These are phyloP conservation scores for Tolypocladium tundrense DNA, from an alignment of 2,329 filamentous ascomycete species.

Conservation along the genomic window DNA sequence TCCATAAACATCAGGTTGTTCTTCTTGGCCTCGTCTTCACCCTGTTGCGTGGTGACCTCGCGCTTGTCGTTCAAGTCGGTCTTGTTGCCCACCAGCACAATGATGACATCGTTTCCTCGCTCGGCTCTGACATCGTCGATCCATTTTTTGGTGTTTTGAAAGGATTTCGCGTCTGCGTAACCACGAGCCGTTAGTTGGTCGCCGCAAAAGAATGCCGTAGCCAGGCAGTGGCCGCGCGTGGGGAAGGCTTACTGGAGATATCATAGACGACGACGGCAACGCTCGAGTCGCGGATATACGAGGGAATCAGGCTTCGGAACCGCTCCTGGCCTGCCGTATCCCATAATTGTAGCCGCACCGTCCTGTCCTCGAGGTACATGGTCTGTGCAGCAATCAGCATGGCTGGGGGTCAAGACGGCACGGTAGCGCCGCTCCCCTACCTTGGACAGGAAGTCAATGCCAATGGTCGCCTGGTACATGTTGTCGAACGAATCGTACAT, in stretches of 20 bases:
- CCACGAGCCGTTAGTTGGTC: not conserved
- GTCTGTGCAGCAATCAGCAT: slow-evolving; percentile 39
- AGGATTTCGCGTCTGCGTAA: slow-evolving; percentile 71
- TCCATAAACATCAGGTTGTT: slow-evolving; percentile 98
- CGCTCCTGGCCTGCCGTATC: slow-evolving; percentile 96
- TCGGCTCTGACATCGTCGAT: slow-evolving; percentile 96
- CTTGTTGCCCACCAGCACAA: slow-evolving; percentile 97
- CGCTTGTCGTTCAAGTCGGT: slow-evolving; percentile 97
- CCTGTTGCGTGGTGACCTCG: slow-evolving; percentile 91
- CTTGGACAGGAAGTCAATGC: slow-evolving; percentile 99
- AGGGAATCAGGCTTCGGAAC: slow-evolving; percentile 93
- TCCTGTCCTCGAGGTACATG: slow-evolving; percentile 99
- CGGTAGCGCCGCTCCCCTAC: slow-evolving; percentile 31
- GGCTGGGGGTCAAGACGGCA: not conserved
- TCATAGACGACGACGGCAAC: slow-evolving; percentile 99
- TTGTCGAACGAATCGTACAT: slow-evolving; percentile 99
- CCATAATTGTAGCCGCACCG: slow-evolving; percentile 94
- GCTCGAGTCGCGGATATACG: slow-evolving; percentile 95
- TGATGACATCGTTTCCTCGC: slow-evolving; percentile 96
- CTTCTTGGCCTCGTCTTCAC: slow-evolving; percentile 96
- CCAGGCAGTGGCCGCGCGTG: not conserved
- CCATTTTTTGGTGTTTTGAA: slow-evolving; percentile 99
- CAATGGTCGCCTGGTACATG: slow-evolving; percentile 98
- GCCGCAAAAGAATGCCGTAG: not conserved
- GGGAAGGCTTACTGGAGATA: slow-evolving; percentile 60